Evolutionary conservation across 2,329 filamentous ascomycete species (phyloP).

Genomic region (Purpureocillium takamizusanense): DNA sequence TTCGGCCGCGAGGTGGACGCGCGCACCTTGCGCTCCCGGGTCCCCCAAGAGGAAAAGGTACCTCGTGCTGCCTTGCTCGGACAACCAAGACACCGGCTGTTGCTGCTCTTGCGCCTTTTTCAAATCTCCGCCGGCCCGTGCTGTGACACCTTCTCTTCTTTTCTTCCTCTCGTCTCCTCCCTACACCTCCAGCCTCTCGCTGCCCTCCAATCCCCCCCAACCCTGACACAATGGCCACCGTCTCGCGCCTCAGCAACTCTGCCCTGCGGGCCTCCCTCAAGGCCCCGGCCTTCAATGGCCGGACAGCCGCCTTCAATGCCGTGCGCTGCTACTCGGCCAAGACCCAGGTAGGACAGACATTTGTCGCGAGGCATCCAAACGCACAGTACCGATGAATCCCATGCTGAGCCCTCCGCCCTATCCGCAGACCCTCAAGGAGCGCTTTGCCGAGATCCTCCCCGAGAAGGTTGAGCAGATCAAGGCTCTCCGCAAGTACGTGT

Average conservation of each 20-base stretch:
- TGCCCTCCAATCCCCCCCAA: slow-evolving; percentile 15
- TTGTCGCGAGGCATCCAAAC: too few relatives aligned
- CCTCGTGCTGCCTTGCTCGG: too few relatives aligned
- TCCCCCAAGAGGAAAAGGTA: too few relatives aligned
- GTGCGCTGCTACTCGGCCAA: slow-evolving; percentile 90
- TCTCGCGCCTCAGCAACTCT: slow-evolving; percentile 71
- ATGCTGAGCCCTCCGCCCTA: slow-evolving; percentile 3
- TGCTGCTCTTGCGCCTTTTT: slow-evolving; percentile 23
- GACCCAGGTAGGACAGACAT: slow-evolving; percentile 56
- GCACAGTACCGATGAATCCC: neutral
- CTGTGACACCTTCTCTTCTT: slow-evolving; percentile 16
- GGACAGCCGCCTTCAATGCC: slow-evolving; percentile 68
- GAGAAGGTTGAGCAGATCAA: slow-evolving; percentile 99
- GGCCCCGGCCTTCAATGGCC: slow-evolving; percentile 58
- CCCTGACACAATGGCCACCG: slow-evolving; percentile 62
- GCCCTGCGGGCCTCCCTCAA: slow-evolving; percentile 70
- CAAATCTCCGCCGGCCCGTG: slow-evolving; percentile 13
- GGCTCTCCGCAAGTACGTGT: slow-evolving; percentile 81
- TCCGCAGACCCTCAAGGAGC: slow-evolving; percentile 85
- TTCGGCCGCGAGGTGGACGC: too few relatives aligned
- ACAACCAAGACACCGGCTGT: neutral
- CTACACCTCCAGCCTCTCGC: slow-evolving; percentile 16
- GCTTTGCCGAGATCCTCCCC: slow-evolving; percentile 90
- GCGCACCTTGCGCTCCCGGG: too few relatives aligned
- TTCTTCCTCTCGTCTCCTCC: slow-evolving; percentile 22